Evolutionary conservation across 352 stramenopile species (phyloP).

Genomic region (Peronospora destructor): DNA sequence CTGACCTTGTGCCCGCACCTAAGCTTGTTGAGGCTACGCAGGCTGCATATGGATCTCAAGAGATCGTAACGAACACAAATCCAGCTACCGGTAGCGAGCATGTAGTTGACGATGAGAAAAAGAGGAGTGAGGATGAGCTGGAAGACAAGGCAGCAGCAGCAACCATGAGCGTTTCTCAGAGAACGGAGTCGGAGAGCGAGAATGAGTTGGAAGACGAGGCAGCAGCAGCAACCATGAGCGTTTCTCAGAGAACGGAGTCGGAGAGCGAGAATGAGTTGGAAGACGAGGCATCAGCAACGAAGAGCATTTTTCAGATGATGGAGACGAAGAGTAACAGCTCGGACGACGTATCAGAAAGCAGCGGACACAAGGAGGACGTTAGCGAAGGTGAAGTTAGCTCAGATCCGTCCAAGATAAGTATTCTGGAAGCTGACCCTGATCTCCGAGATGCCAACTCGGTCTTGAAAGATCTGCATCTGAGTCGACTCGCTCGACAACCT

Average conservation of each 20-base stretch:
- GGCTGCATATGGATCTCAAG: neutral
- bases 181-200: no score
- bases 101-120: slow-evolving; percentile 6
- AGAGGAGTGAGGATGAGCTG: slow-evolving; percentile 11
- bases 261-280: slow-evolving; percentile 11
- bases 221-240: neutral
- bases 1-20: neutral
- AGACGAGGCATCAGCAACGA: slow-evolving; percentile 12
- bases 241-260: no score
- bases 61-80: neutral
- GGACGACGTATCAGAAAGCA: slow-evolving; percentile 23
- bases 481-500: slow-evolving; percentile 44
- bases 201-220: slow-evolving; percentile 21
- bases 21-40: slow-evolving; percentile 6
- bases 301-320: slow-evolving; percentile 46
- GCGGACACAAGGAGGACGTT: slow-evolving; percentile 20
- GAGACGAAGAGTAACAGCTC: slow-evolving; percentile 29
- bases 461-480: slow-evolving; percentile 59
- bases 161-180: no score
- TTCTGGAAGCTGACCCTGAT: slow-evolving; percentile 8
- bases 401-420: slow-evolving; percentile 3
- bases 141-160: slow-evolving; percentile 14
- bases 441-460: slow-evolving; percentile 32
- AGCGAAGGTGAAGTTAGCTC: slow-evolving; percentile 4
- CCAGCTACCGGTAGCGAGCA: neutral